Percentiles rank a stretch among this genome's conserved stretches.
Evolutionary conservation across 2,329 filamentous ascomycete genomes (phyloP).

Genomic region (Claviceps sp.): DNA sequence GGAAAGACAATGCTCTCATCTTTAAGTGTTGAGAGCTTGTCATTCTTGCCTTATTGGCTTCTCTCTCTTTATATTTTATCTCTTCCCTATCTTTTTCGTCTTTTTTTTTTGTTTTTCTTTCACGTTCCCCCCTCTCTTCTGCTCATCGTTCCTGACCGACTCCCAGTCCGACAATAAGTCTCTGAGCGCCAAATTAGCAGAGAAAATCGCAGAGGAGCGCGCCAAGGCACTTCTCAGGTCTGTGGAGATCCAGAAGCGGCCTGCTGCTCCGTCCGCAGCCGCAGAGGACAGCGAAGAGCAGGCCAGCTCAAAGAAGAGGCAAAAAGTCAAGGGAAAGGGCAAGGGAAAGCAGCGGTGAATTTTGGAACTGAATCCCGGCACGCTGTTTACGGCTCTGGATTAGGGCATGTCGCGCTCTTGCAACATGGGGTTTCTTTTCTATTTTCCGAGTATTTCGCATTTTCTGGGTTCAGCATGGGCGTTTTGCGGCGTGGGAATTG

Average conservation of each 20-base stretch:
- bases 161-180: constrained; percentile 35
- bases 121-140: background rate
- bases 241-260: constrained; percentile 32
- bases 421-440: background rate
- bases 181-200: constrained; percentile 37
- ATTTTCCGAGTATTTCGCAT: too few species aligned
- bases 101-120: background rate
- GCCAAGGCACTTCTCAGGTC: constrained; percentile 37
- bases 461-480: background rate
- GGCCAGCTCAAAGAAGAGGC: constrained; percentile 18
- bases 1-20: too few species aligned
- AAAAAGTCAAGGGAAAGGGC: constrained; percentile 14
- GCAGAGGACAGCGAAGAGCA: constrained; percentile 9
- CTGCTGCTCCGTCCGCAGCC: constrained; percentile 16
- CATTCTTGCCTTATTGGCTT: too few species aligned
- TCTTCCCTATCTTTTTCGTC: background rate
- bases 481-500: background rate
- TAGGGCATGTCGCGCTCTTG: background rate
- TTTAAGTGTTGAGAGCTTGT: too few species aligned
- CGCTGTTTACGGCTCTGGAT: background rate
- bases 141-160: background rate
- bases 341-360: constrained; percentile 11
- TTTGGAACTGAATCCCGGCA: too few species aligned
- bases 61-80: too few species aligned
- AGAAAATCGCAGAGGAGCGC: constrained; percentile 43